Evolutionary conservation across 345 rosid species (phyloP), one percentile per base, ranked within the genome.

Genomic region (Aurinia saxatilis): DNA sequence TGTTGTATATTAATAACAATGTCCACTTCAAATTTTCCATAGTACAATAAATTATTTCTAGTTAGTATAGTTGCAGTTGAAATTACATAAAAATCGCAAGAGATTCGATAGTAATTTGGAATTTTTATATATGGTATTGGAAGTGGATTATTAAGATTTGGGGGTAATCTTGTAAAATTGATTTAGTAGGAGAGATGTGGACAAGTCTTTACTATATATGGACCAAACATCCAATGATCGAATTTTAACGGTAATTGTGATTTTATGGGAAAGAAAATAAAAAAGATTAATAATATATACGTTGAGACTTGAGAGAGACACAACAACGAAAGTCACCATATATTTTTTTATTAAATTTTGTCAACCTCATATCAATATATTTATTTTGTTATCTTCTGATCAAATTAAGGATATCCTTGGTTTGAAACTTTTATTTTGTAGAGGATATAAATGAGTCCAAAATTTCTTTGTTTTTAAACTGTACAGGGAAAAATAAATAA

Each of bases 171-270:
- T 37, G 73, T 61, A 46, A 69, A 6, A 18, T 5, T 10, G 1
- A 4, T 10, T 42, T 8, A 46, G 42, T 27, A 27, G 49, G 29
- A 60, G 52, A 68, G 53, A 47, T 69, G 68, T 69, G 73, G 73
- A 45, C 61, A 60, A 60, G 73, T 39, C 63, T 57, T 38, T 57
- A 18, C 16, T 45, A 19, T 13, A 1, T 49, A 35, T 49, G 54
- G 54, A 50, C 55, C 55, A 50, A 63, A 63, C 50, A 63, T 39
- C 57, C 68, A 69, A 69, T 69, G 36, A 53, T 61, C 50, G 8
- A 52, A n/a, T 36, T 69, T 69, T 61, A 69, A 69, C 73, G 73
- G 73, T 69, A 29, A 53, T 45, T 6, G n/a, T 19, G 34, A 11
- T 34, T 47, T 36, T 61, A n/a, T 3, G 41, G 56, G 68, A 46